Conservation (phyloP, 805 yeast genomes). For the Saturnispora kantuleensis region DNA sequence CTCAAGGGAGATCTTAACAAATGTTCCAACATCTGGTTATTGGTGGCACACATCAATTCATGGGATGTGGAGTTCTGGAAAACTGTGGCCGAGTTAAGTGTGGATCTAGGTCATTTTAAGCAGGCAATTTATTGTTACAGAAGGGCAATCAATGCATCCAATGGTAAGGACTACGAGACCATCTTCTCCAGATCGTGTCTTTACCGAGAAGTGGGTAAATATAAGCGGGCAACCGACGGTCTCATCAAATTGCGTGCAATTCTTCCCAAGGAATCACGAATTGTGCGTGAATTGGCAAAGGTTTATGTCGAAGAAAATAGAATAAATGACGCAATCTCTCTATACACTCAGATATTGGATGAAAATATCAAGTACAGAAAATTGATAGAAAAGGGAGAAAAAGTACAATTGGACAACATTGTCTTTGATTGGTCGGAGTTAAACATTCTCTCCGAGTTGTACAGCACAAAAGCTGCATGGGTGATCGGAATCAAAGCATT, state of each 20-base stretch:
- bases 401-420: constrained; percentile 28
- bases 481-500: constrained; percentile 52
- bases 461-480: constrained; percentile 59
- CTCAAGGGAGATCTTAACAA: constrained; percentile 57
- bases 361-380: constrained; percentile 40
- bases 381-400: constrained; percentile 16
- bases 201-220: constrained; percentile 55
- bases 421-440: constrained; percentile 81
- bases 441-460: constrained; percentile 74
- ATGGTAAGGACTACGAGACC: constrained; percentile 40
- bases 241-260: constrained; percentile 46
- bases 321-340: constrained; percentile 61
- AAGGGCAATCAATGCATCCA: constrained; percentile 42
- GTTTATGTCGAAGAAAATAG: constrained; percentile 45
- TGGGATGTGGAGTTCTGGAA: constrained; percentile 75
- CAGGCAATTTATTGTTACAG: constrained; percentile 77
- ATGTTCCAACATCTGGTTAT: constrained; percentile 71
- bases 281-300: constrained; percentile 53
- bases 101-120: constrained; percentile 53
- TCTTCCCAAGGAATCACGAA: constrained; percentile 50
- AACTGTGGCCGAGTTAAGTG: constrained; percentile 59
- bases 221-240: constrained; percentile 65
- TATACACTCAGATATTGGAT: constrained; percentile 56
- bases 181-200: constrained; percentile 57
- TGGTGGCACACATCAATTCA: constrained; percentile 71